These are phyloP conservation scores for Pouteria glomerata DNA, from an alignment of 148 eudicot species.

Conservation along the genomic window DNA sequence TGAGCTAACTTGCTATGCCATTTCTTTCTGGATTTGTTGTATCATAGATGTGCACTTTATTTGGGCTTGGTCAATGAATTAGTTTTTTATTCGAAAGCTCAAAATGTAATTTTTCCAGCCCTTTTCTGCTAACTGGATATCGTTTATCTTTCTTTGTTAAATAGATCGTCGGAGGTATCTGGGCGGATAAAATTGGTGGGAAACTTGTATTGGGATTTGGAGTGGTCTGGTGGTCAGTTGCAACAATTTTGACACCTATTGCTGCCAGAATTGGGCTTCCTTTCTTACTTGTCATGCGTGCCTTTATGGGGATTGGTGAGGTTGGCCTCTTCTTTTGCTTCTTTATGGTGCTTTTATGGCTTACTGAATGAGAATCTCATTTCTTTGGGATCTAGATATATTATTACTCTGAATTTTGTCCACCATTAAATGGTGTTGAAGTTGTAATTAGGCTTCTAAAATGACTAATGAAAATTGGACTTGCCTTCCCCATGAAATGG, in stretches of 20 bases:
- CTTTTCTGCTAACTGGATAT: conserved; percentile 9
- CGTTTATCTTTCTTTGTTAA: conserved; percentile 16
- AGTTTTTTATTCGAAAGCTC: too few relatives aligned
- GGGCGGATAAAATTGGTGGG: conserved; percentile 98
- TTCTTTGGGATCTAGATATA: neutral
- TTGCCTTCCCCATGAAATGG: neutral
- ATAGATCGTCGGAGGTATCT: conserved; percentile 92
- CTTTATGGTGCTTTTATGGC: neutral
- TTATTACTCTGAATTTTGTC: neutral
- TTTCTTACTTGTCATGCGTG: conserved; percentile 78
- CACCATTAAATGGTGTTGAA: neutral
- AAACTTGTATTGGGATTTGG: conserved; percentile 93
- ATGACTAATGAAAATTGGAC: neutral
- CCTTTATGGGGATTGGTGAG: conserved; percentile 99
- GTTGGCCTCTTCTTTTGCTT: conserved; percentile 35
- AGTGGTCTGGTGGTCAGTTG: conserved; percentile 96
- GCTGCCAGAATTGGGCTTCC: conserved; percentile 91
- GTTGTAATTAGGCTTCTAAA: neutral
- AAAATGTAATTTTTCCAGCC: too few relatives aligned
- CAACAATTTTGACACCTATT: conserved; percentile 89
- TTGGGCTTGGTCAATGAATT: too few relatives aligned
- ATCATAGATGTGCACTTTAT: too few relatives aligned
- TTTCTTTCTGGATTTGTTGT: neutral
- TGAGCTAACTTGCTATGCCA: neutral
- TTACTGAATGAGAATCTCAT: neutral